Base-by-base conservation (phyloP, 371 early-diverging fungal species). In the Apophysomyces ossiformis region DNA sequence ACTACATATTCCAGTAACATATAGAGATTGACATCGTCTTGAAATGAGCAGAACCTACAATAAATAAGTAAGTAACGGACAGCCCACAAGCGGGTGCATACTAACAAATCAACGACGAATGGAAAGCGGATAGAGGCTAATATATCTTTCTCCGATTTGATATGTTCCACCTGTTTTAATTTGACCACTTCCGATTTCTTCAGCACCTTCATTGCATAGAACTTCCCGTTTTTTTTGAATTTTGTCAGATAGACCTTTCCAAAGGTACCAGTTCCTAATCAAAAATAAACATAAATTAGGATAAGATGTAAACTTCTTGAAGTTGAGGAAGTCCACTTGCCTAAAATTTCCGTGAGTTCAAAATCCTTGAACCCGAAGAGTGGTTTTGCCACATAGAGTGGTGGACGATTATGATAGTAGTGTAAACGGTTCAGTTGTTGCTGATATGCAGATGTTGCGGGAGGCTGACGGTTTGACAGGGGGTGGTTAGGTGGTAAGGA, bases 161-260 rank as follows among this genome's bases (percentile, higher is more conserved):
- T 91, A 78, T 98, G 97, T 79, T 96, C 94, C n/a, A 94, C 94
- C 69, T 98, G 98, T 82, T 96, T 94, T 61, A 95, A 83, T 59
- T 93, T 85, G 7, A 98, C 96, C 2, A 98, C 93, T 71, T 95
- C 95, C 32, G 89, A 84, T 74, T 98, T 98, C 71, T 93, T 93
- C 64, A 98, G 74, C 50, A 95, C 94, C 76, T 98, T 98, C 94
- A 96, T 92, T 15, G 98, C 97, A 82, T 91, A 96, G 82, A 83
- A 96, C 67, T 89, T 86, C 65, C 83, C 83, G n/a, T 83, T 83
- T 7, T 76, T 65, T 67, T 77, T 79, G 65, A 85, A 90, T 72
- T 87, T 87, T 50, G 92, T 83, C 47, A 98, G 83, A 74, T 93
- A 94, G 26, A 98, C 98, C 45, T 96, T 83, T 13, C 97, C 97